Base-by-base conservation (phyloP, 495 filamentous ascomycete genomes). In the Saxophila tyrrhenica region DNA sequence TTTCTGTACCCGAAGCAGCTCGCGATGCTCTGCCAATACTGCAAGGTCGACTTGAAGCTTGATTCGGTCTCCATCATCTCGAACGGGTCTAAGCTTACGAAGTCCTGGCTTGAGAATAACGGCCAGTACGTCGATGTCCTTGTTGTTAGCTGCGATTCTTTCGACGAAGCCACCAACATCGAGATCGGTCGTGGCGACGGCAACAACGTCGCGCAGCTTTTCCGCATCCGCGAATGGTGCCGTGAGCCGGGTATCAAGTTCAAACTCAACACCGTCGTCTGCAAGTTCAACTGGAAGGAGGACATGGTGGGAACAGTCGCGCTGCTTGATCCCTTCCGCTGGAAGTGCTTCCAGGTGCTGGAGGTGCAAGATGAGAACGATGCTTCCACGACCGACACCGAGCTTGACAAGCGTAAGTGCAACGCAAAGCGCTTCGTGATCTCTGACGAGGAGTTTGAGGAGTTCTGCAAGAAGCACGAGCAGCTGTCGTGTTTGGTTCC, bases 231-330 rank as follows among this genome's bases (percentile, higher is more conserved):
- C 3, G 60, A 59, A 10, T 72, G 72, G 64, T 81, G 78, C 57
- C 58, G 58, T 2, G 48, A 73, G 52, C 67, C 70, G 15, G 69
- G 70, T 0, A 70, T 80, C 61, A 74, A 72, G 62, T 78, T 82
- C 65, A 80, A 82, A 67, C 58, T 82, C 52, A 81, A 80, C 60
- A 81, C 78, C 3, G 78, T 80, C 0, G 69, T 82, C 17, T 72
- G 70, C 52, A 64, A 51, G 11, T 64, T 70, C 50, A 82, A 81
- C 47, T 72, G 66, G 59, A 19, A 70, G 1, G 78, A 81, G 51
- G 75, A 80, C 50, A 82, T 82, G 78, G 73, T 68, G 16, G 61
- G 55, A n/a, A 60, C 47, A 2, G 66, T 81, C 22, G 46, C 50
- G 5, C 23, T 56, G 39, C 64, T 80, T 11, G 63, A 61, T 11